Percentiles rank a stretch among this genome's conserved stretches.
Evolutionary conservation across 345 rosid genomes (phyloP).

Genomic region (Citrus sp.): DNA sequence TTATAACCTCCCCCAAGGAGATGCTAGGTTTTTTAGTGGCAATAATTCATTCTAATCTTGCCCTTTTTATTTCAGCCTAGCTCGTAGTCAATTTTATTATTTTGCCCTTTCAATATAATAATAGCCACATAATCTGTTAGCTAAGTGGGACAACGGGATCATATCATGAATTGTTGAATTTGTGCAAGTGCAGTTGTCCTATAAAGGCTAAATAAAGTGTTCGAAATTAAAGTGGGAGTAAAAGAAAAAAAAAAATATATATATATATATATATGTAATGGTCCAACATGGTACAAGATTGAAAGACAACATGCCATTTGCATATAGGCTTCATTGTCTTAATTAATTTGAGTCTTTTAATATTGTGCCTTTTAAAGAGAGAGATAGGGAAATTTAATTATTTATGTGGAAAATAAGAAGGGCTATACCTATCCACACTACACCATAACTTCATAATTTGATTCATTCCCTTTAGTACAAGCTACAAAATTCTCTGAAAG

Average conservation of each 20-base stretch:
- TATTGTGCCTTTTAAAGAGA: no score
- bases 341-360: not conserved
- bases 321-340: not conserved
- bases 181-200: conserved; percentile 3
- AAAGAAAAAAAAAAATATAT: no score
- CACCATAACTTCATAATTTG: not conserved
- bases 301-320: conserved; percentile 14
- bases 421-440: no score
- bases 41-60: conserved; percentile 16
- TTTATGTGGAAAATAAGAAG: not conserved
- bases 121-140: not conserved
- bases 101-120: not conserved
- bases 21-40: conserved; percentile 22
- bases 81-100: not conserved
- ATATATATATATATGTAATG: not conserved
- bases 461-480: not conserved
- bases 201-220: not conserved
- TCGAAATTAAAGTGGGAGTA: not conserved
- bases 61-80: not conserved
- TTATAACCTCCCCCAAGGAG: not conserved
- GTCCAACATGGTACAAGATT: conserved; percentile 10
- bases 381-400: not conserved
- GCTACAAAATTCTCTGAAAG: not conserved
- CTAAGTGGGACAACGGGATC: conserved; percentile 10
- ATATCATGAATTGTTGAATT: conserved; percentile 7